These are phyloP conservation scores for Amauroascus niger DNA, from an alignment of 2,329 filamentous ascomycete species.

Conservation along the genomic window DNA sequence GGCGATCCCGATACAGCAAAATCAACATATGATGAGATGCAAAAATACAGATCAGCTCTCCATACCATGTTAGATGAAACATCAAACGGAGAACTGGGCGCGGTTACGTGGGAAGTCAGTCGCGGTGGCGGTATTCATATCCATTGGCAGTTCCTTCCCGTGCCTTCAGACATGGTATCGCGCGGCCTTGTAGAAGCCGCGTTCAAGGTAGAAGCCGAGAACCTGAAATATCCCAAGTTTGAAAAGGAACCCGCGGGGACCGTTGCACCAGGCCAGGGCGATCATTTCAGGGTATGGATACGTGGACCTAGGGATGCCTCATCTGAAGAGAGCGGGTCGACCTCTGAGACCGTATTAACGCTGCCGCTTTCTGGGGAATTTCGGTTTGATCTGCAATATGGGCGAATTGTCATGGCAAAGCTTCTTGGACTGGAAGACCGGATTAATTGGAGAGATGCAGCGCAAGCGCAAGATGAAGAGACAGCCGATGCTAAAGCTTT, in stretches of 20 bases:
- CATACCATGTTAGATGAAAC: slow-evolving; percentile 60
- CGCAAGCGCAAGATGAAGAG: slow-evolving; percentile 69
- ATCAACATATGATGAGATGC: slow-evolving; percentile 69
- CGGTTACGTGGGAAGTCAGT: slow-evolving; percentile 88
- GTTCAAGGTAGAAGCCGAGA: slow-evolving; percentile 81
- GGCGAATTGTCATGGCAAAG: slow-evolving; percentile 77
- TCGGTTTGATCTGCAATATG: slow-evolving; percentile 85
- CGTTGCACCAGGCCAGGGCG: slow-evolving; percentile 32
- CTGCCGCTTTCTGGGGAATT: slow-evolving; percentile 62
- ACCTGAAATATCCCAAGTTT: slow-evolving; percentile 51
- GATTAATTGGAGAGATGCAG: slow-evolving; percentile 76
- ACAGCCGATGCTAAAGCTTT: slow-evolving; percentile 66
- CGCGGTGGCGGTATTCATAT: slow-evolving; percentile 70
- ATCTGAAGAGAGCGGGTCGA: slow-evolving; percentile 19
- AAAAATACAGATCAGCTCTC: slow-evolving; percentile 62
- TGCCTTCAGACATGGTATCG: slow-evolving; percentile 56
- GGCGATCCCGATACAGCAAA: slow-evolving; percentile 46
- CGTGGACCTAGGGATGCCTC: slow-evolving; percentile 44
- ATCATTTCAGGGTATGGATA: slow-evolving; percentile 77
- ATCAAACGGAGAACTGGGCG: slow-evolving; percentile 53
- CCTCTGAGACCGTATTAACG: slow-evolving; percentile 60
- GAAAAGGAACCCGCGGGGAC: slow-evolving; percentile 34
- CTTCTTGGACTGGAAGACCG: slow-evolving; percentile 68
- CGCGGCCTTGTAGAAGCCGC: slow-evolving; percentile 74
- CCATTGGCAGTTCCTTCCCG: slow-evolving; percentile 87